Evolutionary conservation across 2,329 filamentous ascomycete species (phyloP), one percentile per base, ranked within the genome.

Genomic region (Colletotrichum siamense): DNA sequence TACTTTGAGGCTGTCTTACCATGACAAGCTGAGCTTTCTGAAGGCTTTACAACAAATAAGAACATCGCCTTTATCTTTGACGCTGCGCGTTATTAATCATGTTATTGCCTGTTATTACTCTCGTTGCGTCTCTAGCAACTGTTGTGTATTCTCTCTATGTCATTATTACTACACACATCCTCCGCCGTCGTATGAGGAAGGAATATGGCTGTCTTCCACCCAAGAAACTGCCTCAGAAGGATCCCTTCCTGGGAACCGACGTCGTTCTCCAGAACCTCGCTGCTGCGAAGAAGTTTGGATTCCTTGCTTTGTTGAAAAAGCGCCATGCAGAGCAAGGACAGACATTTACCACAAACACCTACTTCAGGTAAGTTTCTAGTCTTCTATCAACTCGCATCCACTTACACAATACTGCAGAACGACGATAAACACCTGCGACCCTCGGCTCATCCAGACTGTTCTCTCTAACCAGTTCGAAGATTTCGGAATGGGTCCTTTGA

Each of bases 381-480:
- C 59, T 22, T 6, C n/a, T 22, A 13, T 52, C 10, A 52, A 52
- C 44, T 52, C n/a, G n/a, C 44, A 52, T 12, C 44, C n/a, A 52
- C 44, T 52, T 52, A 52, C 44, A 52, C n/a, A 22, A 22, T 5
- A 2, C n/a, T 52, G 10, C 6, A 62, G 59, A 24, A 73, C 71
- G 4, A 73, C 71, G 16, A 73, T 73, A n/a, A 73, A 73, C 55
- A 73, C 86, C 3, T 81, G 84, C 49, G 90, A 91, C 26, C 84
- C 86, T 3, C 86, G 86, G 15, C 92, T 92, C 76, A 84, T 92
- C 65, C 89, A 91, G 77, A 86, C 90, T 3, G 85, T 92, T 5
- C 85, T 92, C 4, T 87, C 89, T 1, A 86, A 86, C 2, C 87
- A 88, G 28, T 91, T 90, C 74, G 81, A 85, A 6, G 89, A 92